Base-by-base conservation (phyloP, 768 basidiomycete genomes). In the Chalciporus pseudorubinellus region DNA sequence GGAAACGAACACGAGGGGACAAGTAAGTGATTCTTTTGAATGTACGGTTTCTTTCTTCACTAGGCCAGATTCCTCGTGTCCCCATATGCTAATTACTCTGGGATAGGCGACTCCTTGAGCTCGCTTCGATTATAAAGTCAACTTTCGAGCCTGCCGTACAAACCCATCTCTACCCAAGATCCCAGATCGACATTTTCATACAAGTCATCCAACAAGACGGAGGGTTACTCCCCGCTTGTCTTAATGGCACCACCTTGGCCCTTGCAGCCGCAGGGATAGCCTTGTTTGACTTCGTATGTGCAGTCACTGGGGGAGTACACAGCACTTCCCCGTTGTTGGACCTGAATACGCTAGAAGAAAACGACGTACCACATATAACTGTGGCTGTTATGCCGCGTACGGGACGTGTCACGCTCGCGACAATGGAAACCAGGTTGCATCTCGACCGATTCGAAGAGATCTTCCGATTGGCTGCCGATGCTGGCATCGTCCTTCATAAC, bases 131-230 rank as follows among this genome's bases (percentile, higher is more conserved):
- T 20, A 85, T 98, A 56, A 90, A 92, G 72, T 85, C 91, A 26
- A 98, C 97, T 0, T 98, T 99, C 65, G 95, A 98, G 65, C 93
- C 95, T 38, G 92, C 95, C 49, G 82, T 99, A 20, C 89, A 93
- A 66, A 88, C 89, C 7, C 80, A 79, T 53, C 80, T 99, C 42
- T 98, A 97, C 71, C 95, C 95, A 19, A 85, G 97, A 44, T 90
- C 90, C 29, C 86, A 94, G 67, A 97, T 99, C 67, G 92, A 95
- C 71, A 85, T 99, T 53, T 90, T 85, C 69, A 78, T 99, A 7
- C 93, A 95, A 68, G 85, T 99, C 24, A 73, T 97, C 34, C 91
- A 97, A 59, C 89, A 94, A 65, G 97, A 99, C 62, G 97, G 97
- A 36, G 91, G 91, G 0, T 75, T 98, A 38, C 78, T 98, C 20